Base-by-base conservation (phyloP, 2,329 filamentous ascomycete genomes). In the Colletotrichum ledebouriae region DNA sequence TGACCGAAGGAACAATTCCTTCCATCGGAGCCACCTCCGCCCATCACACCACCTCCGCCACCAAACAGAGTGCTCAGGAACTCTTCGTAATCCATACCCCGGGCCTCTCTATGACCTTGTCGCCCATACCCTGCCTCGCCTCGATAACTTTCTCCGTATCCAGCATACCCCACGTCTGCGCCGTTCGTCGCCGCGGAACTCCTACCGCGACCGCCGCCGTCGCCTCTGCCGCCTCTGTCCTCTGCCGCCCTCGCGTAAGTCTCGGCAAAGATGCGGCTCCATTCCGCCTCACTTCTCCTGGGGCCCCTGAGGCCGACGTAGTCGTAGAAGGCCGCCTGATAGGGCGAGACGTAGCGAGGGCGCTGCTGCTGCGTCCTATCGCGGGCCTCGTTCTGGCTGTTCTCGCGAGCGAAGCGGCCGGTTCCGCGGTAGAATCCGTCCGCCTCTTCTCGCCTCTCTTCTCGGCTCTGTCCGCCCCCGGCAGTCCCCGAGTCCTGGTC, bases 381-480 rank as follows among this genome's bases (percentile, higher is more conserved):
- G 9, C 41, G 55, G 22, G 10, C 22, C 33, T 59, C 56, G 25
- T 22, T 22, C 25, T 37, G 41, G n/a, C 15, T 4, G 25, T 47
- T 47, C 25, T 59, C 56, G 1, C n/a, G n/a, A 15, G 39, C 39
- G 42, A 59, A 59, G 12, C 56, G 56, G 11, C 56, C 56, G 39
- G 56, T 59, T 13, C 56, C 56, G 34, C 20, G 34, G 52, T 55
- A 55, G n/a, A 47, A 33, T 20, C 56, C 56, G 56, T 25, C 29
- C 22, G 39, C 41, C 2, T 42, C 4, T n/a, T 6, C 15, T 34
- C 15, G 25, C 15, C n/a, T 17, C 6, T 13, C 56, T 13, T 52
- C 22, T 15, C 49, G 47, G 25, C 17, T 34, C 25, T 33, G 17
- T 12, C 57, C 9, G 15, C 29, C 15, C 25, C 56, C 15, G 29